A percentile compares a stretch with the other conserved stretches of the same genome.
Conservation (phyloP, 2,329 filamentous ascomycete genomes). For the Massarina eburnea region DNA sequence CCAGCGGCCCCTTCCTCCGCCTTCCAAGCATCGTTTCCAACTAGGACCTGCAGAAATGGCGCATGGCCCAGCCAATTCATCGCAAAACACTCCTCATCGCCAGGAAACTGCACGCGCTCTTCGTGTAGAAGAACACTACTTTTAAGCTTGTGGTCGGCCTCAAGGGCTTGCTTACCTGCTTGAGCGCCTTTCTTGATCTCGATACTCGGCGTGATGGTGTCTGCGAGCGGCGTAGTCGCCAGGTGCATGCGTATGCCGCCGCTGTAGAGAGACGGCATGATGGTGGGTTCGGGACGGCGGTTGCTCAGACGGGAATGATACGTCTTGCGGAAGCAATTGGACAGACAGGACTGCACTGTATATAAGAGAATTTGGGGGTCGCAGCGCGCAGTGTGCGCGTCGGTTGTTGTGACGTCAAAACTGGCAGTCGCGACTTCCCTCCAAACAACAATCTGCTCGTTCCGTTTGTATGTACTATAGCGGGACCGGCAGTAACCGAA, state of each 20-base stretch:
- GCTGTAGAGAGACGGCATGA: constrained; percentile 38
- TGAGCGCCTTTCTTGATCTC: constrained; percentile 21
- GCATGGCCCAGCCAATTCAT: constrained; percentile 33
- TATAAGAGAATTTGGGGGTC: neutral
- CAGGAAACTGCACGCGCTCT: constrained; percentile 25
- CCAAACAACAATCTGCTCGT: neutral
- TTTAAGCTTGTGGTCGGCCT: constrained; percentile 21
- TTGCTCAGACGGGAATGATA: neutral
- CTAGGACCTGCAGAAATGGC: constrained; percentile 38
- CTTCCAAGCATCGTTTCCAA: constrained; percentile 12
- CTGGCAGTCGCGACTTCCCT: neutral
- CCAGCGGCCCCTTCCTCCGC: neutral
- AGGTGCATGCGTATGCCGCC: constrained; percentile 28
- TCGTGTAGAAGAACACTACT: constrained; percentile 26
- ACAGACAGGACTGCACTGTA: neutral
- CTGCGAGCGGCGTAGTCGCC: constrained; percentile 24
- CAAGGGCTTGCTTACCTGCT: constrained; percentile 22
- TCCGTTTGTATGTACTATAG: neutral
- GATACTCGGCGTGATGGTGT: constrained; percentile 27
- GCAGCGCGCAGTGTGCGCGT: neutral
- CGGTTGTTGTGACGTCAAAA: neutral
- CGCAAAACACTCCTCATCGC: constrained; percentile 21
- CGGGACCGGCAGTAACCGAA: neutral
- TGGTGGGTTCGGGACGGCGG: neutral
- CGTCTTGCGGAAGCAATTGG: neutral